Percentiles rank a stretch among this genome's conserved stretches.
phyloP scores from a whole-genome alignment of 441 rosid genomes.

The Brassica hybrid region DNA sequence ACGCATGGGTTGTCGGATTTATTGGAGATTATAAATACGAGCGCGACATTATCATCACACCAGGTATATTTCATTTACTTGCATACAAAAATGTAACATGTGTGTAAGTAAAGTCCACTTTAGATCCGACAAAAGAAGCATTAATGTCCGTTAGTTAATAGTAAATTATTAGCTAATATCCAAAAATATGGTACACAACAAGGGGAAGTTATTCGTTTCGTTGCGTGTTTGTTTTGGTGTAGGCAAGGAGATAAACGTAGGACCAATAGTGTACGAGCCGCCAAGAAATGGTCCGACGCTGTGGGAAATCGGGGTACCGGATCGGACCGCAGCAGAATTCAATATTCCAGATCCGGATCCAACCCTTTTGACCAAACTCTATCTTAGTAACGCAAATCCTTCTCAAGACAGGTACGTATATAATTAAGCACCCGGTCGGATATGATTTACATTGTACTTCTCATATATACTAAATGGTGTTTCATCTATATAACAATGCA shows the following conservation, averaged over 20 bases:
- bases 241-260: slow-evolving; percentile 49
- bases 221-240: slow-evolving; percentile 17
- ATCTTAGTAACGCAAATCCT: slow-evolving; percentile 14
- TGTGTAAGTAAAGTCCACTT: neutral
- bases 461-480: neutral
- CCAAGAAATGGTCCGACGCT: too few relatives aligned
- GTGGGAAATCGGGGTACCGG: slow-evolving; percentile 77
- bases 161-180: neutral
- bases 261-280: slow-evolving; percentile 46
- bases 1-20: slow-evolving; percentile 64
- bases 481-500: slow-evolving; percentile 23
- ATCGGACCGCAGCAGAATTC: slow-evolving; percentile 70
- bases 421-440: neutral
- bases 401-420: slow-evolving; percentile 44
- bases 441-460: neutral
- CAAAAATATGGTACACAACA: slow-evolving; percentile 7
- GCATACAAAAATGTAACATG: slow-evolving; percentile 3
- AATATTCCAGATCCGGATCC: slow-evolving; percentile 59
- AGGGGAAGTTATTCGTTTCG: neutral
- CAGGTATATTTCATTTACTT: slow-evolving; percentile 45
- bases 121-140: neutral
- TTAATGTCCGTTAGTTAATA: neutral
- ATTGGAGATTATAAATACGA: slow-evolving; percentile 61
- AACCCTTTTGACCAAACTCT: slow-evolving; percentile 40
- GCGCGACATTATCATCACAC: slow-evolving; percentile 36